phyloP scores from a whole-genome alignment of 495 filamentous ascomycete species.

The Penicillium manginii region DNA sequence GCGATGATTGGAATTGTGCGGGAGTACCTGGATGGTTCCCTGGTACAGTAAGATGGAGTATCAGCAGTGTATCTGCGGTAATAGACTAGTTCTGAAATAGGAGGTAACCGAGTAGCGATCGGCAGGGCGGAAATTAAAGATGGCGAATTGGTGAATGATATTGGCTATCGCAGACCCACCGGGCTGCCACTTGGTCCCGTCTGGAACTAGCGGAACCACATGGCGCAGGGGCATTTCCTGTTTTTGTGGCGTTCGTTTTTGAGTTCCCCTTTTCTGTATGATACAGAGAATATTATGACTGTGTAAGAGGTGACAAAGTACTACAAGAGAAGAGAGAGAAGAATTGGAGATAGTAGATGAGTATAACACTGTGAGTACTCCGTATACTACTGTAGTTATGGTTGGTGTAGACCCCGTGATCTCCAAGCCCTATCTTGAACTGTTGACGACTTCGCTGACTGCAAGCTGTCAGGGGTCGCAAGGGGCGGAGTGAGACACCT shows the following conservation, averaged over 20 bases:
- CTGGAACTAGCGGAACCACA: slow-evolving; percentile 24
- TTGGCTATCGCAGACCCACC: background rate
- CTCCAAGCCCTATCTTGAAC: too few species aligned
- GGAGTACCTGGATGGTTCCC: too few species aligned
- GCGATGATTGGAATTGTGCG: too few species aligned
- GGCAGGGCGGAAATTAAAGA: slow-evolving; percentile 32
- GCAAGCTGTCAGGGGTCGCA: slow-evolving; percentile 3
- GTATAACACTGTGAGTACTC: too few species aligned
- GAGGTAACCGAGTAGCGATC: slow-evolving; percentile 21
- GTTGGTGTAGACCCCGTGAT: too few species aligned
- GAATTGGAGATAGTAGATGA: too few species aligned
- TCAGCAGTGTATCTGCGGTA: background rate
- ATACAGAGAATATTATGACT: background rate
- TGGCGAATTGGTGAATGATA: slow-evolving; percentile 1
- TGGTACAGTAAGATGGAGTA: background rate
- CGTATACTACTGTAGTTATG: too few species aligned
- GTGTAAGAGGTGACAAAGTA: too few species aligned
- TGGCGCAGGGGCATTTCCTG: slow-evolving; percentile 24
- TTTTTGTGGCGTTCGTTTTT: slow-evolving; percentile 12
- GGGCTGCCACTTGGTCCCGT: slow-evolving; percentile 18
- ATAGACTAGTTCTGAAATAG: background rate
- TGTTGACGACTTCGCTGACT: background rate
- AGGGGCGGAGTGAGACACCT: slow-evolving; percentile 5
- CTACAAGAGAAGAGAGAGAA: too few species aligned
- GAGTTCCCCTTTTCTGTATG: background rate